phyloP scores from a whole-genome alignment of 2,329 filamentous ascomycete genomes.

The Scytalidium sp. region DNA sequence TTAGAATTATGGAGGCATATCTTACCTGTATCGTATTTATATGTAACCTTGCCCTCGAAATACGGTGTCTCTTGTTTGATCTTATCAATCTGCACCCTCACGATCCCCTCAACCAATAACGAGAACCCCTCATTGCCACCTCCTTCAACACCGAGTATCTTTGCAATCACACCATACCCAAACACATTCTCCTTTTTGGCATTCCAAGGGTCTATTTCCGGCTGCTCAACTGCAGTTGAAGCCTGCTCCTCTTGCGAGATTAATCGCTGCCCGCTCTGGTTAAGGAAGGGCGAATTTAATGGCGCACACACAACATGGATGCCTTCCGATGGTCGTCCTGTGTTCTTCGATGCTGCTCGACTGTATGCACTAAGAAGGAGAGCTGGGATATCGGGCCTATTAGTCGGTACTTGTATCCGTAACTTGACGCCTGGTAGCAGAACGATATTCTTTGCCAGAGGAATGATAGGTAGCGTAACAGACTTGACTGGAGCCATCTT shows the following conservation, averaged over 20 bases:
- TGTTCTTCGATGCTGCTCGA: slow-evolving; percentile 65
- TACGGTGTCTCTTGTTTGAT: slow-evolving; percentile 76
- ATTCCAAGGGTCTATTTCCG: slow-evolving; percentile 53
- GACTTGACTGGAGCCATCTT: slow-evolving; percentile 11
- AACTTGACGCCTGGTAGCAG: slow-evolving; percentile 83
- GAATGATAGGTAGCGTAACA: slow-evolving; percentile 67
- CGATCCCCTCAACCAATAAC: slow-evolving; percentile 80
- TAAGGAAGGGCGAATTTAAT: slow-evolving; percentile 71
- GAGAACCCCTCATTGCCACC: slow-evolving; percentile 73
- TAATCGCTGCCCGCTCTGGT: slow-evolving; percentile 71
- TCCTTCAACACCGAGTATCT: slow-evolving; percentile 75
- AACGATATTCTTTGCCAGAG: slow-evolving; percentile 75
- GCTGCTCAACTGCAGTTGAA: slow-evolving; percentile 17
- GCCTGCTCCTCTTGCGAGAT: slow-evolving; percentile 60
- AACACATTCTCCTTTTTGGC: slow-evolving; percentile 73
- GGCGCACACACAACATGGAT: slow-evolving; percentile 88
- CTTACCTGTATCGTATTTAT: slow-evolving; percentile 68
- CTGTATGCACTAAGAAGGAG: slow-evolving; percentile 84
- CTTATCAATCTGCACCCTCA: slow-evolving; percentile 72
- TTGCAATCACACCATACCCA: slow-evolving; percentile 76
- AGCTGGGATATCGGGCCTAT: slow-evolving; percentile 83
- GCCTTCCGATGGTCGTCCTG: slow-evolving; percentile 58
- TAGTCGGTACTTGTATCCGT: slow-evolving; percentile 74
- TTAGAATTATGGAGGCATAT: slow-evolving; percentile 3
- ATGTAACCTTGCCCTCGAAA: slow-evolving; percentile 76